phyloP scores from a whole-genome alignment of 2,329 filamentous ascomycete species.

The Aspergillus sp. region DNA sequence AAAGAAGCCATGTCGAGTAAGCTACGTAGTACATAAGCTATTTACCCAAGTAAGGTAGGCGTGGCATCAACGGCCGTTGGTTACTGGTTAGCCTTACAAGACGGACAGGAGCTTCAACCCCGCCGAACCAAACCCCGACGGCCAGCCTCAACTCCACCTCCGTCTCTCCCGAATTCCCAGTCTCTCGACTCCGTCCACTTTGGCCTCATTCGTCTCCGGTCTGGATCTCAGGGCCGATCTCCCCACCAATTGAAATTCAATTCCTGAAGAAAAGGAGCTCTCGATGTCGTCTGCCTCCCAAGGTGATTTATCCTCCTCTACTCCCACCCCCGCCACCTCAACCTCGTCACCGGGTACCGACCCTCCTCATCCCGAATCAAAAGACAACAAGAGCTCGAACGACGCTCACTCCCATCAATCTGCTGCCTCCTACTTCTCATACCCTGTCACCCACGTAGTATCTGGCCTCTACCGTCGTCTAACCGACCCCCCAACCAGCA shows the following conservation, averaged over 20 bases:
- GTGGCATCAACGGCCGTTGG: no score
- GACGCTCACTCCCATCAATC: constrained; percentile 32
- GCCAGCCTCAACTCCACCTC: constrained; percentile 9
- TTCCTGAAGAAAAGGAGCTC: not conserved
- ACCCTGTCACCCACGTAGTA: constrained; percentile 53
- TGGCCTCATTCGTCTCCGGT: not conserved
- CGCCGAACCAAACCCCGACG: constrained; percentile 6
- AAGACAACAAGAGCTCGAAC: constrained; percentile 5
- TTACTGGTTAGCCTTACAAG: no score
- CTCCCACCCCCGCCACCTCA: constrained; percentile 9
- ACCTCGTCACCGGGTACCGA: constrained; percentile 22
- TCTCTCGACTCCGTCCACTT: not conserved
- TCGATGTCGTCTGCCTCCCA: constrained; percentile 16
- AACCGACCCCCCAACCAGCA: constrained; percentile 39
- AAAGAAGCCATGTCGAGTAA: not conserved
- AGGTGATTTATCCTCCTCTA: constrained; percentile 1
- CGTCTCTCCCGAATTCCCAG: not conserved
- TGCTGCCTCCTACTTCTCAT: constrained; percentile 49
- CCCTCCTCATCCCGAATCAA: constrained; percentile 7
- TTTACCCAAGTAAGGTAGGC: not conserved
- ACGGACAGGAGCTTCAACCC: not conserved
- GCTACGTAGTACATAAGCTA: not conserved
- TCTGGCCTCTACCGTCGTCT: constrained; percentile 69
- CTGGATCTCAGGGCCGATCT: not conserved
- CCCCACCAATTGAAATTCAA: constrained; percentile 6